A percentile compares a stretch with the other conserved stretches of the same genome.
Conservation (phyloP, 192 early-diverging fungal genomes). For the Irineochytrium annulatum region DNA sequence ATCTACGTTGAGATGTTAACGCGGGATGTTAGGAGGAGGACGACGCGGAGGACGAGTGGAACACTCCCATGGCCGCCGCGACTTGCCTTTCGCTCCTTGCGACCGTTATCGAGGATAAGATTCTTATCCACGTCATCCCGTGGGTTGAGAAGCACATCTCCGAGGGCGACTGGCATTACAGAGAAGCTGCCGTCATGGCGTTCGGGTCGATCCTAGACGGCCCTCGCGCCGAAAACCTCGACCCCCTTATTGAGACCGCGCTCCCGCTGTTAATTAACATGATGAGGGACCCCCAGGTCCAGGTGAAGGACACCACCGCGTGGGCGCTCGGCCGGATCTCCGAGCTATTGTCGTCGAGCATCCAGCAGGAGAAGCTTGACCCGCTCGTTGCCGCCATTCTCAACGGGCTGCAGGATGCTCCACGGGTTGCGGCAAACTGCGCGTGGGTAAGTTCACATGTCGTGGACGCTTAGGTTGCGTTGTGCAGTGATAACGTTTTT, state of each 20-base stretch:
- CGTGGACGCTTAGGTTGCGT: slow-evolving; percentile 1
- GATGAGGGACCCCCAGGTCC: slow-evolving; percentile 78
- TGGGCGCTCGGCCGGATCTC: slow-evolving; percentile 98
- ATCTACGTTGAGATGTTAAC: no score
- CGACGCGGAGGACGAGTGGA: slow-evolving; percentile 99
- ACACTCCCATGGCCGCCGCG: slow-evolving; percentile 93
- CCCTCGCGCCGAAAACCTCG: slow-evolving; percentile 45
- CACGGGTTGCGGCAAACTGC: slow-evolving; percentile 91
- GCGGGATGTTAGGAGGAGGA: slow-evolving; percentile 82
- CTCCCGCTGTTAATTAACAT: slow-evolving; percentile 84
- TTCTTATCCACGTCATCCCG: slow-evolving; percentile 80
- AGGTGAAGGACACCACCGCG: slow-evolving; percentile 95
- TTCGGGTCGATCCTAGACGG: slow-evolving; percentile 91
- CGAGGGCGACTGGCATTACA: slow-evolving; percentile 84
- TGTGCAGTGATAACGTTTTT: slow-evolving; percentile 13
- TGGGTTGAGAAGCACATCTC: slow-evolving; percentile 87
- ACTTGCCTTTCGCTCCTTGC: slow-evolving; percentile 90
- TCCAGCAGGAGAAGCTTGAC: slow-evolving; percentile 28
- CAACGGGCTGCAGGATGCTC: slow-evolving; percentile 76
- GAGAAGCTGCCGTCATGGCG: slow-evolving; percentile 96
- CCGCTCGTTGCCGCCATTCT: slow-evolving; percentile 61
- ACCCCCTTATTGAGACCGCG: slow-evolving; percentile 45
- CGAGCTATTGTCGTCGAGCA: slow-evolving; percentile 56
- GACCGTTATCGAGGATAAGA: slow-evolving; percentile 71
- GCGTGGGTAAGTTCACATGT: slow-evolving; percentile 67